Evolutionary conservation across 345 rosid genomes (phyloP).

Genomic region (Linum lewisii): DNA sequence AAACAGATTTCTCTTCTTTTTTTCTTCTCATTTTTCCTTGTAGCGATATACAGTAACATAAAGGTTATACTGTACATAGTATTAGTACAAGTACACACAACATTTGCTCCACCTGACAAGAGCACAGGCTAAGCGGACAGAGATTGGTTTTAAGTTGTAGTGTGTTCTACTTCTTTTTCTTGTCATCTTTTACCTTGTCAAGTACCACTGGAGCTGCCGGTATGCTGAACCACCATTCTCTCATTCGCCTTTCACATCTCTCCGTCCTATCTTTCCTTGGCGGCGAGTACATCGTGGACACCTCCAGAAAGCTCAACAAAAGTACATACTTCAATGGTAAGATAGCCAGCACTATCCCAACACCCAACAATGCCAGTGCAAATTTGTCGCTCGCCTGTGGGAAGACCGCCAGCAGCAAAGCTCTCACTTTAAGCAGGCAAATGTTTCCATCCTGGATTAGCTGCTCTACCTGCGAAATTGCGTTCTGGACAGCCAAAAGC

Average conservation of each 20-base stretch:
- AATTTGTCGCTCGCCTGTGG: slow-evolving; percentile 79
- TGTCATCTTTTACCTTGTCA: slow-evolving; percentile 59
- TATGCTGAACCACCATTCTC: slow-evolving; percentile 98
- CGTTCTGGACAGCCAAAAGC: slow-evolving; percentile 86
- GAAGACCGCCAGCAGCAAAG: slow-evolving; percentile 51
- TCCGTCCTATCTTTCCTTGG: slow-evolving; percentile 60
- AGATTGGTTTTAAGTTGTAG: too few species aligned
- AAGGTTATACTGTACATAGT: too few species aligned
- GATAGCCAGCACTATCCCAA: slow-evolving; percentile 38
- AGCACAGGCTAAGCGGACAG: too few species aligned
- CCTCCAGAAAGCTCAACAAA: slow-evolving; percentile 53
- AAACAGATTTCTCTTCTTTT: too few species aligned
- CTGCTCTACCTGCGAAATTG: slow-evolving; percentile 66
- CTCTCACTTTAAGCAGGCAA: slow-evolving; percentile 76
- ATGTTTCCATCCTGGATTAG: slow-evolving; percentile 77
- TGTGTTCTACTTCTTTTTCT: slow-evolving; percentile 41
- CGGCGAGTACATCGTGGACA: slow-evolving; percentile 74
- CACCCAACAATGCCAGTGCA: slow-evolving; percentile 40
- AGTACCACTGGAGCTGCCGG: slow-evolving; percentile 86
- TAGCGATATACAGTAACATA: too few species aligned
- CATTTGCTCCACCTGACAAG: too few species aligned
- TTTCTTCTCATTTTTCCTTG: too few species aligned
- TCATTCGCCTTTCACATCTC: slow-evolving; percentile 64
- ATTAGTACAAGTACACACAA: too few species aligned
- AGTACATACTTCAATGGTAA: slow-evolving; percentile 53